A percentile compares a stretch with the other conserved stretches of the same genome.
These are phyloP conservation scores for Warburgia ugandensis DNA, from an alignment of 164 flowering plant genomes.

Conservation along the genomic window DNA sequence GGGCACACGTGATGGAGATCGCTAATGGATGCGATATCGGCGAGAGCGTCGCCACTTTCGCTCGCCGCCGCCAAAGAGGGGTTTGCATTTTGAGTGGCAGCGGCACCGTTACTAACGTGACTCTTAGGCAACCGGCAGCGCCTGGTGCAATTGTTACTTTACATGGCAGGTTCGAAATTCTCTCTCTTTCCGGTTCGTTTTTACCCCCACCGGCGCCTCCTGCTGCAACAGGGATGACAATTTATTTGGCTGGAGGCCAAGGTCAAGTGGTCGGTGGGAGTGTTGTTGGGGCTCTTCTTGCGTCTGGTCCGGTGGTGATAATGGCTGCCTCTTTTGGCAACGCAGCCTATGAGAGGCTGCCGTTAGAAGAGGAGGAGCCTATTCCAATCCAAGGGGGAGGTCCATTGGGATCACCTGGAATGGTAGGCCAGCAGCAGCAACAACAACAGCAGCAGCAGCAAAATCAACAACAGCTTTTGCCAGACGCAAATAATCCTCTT, in stretches of 20 bases:
- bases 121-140: slow-evolving; percentile 56
- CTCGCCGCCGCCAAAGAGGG: slow-evolving; percentile 66
- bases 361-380: slow-evolving; percentile 54
- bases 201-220: slow-evolving; percentile 92
- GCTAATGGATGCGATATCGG: slow-evolving; percentile 68
- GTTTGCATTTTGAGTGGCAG: slow-evolving; percentile 70
- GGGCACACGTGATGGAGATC: slow-evolving; percentile 84
- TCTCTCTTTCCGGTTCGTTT: slow-evolving; percentile 78
- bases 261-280: slow-evolving; percentile 90
- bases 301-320: slow-evolving; percentile 80
- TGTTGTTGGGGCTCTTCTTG: slow-evolving; percentile 65
- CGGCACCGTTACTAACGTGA: slow-evolving; percentile 76
- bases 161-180: slow-evolving; percentile 80
- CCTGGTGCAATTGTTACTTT: slow-evolving; percentile 65
- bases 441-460: slow-evolving; percentile 28
- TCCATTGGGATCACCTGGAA: slow-evolving; percentile 32
- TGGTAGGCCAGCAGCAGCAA: slow-evolving; percentile 15
- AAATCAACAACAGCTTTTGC: slow-evolving; percentile 36
- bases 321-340: slow-evolving; percentile 93
- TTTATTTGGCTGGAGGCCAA: slow-evolving; percentile 81
- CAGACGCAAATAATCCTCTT: slow-evolving; percentile 37
- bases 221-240: slow-evolving; percentile 67
- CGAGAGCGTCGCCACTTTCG: slow-evolving; percentile 64
- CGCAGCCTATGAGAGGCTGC: slow-evolving; percentile 87
- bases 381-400: slow-evolving; percentile 26